phyloP scores from a whole-genome alignment of 345 rosid genomes.

The Chamaenerion angustifolium region DNA sequence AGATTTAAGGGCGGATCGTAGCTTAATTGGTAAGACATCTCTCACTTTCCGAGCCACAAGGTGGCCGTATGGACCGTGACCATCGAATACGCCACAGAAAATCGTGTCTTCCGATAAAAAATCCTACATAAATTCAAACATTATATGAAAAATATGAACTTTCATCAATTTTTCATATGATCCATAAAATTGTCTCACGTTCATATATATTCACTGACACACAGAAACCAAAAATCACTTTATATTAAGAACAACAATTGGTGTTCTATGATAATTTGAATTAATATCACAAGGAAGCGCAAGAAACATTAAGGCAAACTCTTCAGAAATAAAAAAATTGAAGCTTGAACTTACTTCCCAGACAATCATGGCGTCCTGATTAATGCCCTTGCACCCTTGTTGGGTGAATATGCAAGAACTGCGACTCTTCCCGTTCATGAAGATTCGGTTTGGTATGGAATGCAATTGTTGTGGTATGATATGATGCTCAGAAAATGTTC shows the following conservation, averaged over 20 bases:
- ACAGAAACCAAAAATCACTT: too few relatives aligned
- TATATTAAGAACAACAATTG: too few relatives aligned
- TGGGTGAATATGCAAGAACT: conserved; percentile 87
- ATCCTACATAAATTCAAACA: conserved; percentile 40
- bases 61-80: conserved; percentile 99
- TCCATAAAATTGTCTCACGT: too few relatives aligned
- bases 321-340: neutral
- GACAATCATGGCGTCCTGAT: conserved; percentile 96
- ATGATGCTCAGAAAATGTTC: conserved; percentile 54
- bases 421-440: conserved; percentile 69
- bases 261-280: too few relatives aligned
- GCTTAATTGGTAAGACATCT: conserved; percentile 73
- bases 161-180: too few relatives aligned
- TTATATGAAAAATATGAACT: conserved; percentile 3
- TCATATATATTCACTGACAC: too few relatives aligned
- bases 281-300: neutral
- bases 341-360: conserved; percentile 76
- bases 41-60: conserved; percentile 94
- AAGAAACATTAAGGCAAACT: neutral
- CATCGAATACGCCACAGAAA: conserved; percentile 94
- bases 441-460: conserved; percentile 62
- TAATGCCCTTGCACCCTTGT: conserved; percentile 94
- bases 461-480: conserved; percentile 50
- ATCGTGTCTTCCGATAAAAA: conserved; percentile 80
- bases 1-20: conserved; percentile 48